Evolutionary conservation across 2,329 filamentous ascomycete genomes (phyloP), one percentile per base, ranked within the genome.

Genomic region (Thelonectria olida): DNA sequence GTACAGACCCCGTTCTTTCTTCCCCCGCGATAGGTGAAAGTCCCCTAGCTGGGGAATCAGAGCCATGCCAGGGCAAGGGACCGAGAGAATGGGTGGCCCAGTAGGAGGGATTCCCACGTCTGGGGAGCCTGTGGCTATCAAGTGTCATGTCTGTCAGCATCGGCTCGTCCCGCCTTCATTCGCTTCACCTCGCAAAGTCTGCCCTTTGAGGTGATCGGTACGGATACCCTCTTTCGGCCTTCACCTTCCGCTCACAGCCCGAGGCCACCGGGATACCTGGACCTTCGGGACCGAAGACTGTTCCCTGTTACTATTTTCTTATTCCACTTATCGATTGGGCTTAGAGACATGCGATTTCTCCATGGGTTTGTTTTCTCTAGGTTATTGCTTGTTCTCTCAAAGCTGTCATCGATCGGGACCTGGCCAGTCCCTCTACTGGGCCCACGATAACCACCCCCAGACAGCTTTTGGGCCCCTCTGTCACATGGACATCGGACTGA

Each of bases 141-240:
- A 36, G 61, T 19, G 59, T 64, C 58, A 60, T 60, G 60, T 58
- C 61, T 53, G 56, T 56, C 55, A 67, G 59, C 44, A 48, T 71
- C 69, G 69, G 69, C 66, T 72, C 69, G 69, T 71, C 67, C 69
- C 69, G 69, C 62, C 51, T 41, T 52, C 9, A 31, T 31, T 31
- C 28, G 28, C 28, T 19, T 19, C 50, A 54, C 28, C 64, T 71
- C 69, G 69, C 69, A 71, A 72, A 66, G 56, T 71, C 65, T 67
- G 17, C 69, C 62, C 27, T 55, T 63, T 65, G 34, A 6, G 50
- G 55, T 47, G 10, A 28, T 7, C 60, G 53, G 59, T 15, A 20
- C 39, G 36, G 42, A 36, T 63, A 12, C 62, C 9, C 44, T 23
- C 47, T 61, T 66, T 49, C 17, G 58, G 69, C 62, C 48, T 58